Evolutionary conservation across 257 asterid species (phyloP).

Genomic region (Penstemon davidsonii): DNA sequence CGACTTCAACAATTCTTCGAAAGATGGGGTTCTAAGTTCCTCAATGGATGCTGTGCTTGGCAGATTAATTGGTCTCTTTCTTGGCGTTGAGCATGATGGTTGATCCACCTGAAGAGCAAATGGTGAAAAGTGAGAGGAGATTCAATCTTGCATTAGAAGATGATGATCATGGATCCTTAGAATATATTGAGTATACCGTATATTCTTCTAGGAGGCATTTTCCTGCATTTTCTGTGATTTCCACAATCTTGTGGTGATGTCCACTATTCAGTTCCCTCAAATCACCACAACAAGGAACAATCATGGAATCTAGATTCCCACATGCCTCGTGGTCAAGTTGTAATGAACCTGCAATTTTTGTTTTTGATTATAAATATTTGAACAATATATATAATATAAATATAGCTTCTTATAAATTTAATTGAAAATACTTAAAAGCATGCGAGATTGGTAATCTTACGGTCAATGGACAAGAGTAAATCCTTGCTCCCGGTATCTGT

Average conservation of each 20-base stretch:
- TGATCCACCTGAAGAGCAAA: constrained; percentile 62
- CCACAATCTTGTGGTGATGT: constrained; percentile 73
- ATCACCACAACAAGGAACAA: constrained; percentile 81
- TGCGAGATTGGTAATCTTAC: constrained; percentile 46
- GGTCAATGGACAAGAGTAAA: constrained; percentile 76
- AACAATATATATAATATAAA: not conserved
- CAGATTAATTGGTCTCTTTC: constrained; percentile 58
- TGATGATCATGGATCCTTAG: not conserved
- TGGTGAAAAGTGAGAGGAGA: not conserved
- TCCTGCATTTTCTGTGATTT: constrained; percentile 81
- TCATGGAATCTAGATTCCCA: constrained; percentile 70
- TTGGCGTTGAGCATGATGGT: constrained; percentile 89
- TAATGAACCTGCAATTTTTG: constrained; percentile 58
- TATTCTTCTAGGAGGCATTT: constrained; percentile 86
- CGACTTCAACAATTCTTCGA: constrained; percentile 74
- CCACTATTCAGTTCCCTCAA: constrained; percentile 77
- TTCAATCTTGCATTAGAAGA: not conserved
- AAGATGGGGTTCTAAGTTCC: constrained; percentile 83
- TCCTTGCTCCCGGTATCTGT: constrained; percentile 78
- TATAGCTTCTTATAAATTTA: not conserved
- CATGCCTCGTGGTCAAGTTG: constrained; percentile 95
- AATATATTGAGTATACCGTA: constrained; percentile 45
- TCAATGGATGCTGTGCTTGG: constrained; percentile 77
- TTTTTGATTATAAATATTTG: constrained; percentile 10
- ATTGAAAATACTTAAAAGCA: not conserved